These are phyloP conservation scores for Rhizopogon sp. DNA, from an alignment of 768 basidiomycete species.

Conservation along the genomic window DNA sequence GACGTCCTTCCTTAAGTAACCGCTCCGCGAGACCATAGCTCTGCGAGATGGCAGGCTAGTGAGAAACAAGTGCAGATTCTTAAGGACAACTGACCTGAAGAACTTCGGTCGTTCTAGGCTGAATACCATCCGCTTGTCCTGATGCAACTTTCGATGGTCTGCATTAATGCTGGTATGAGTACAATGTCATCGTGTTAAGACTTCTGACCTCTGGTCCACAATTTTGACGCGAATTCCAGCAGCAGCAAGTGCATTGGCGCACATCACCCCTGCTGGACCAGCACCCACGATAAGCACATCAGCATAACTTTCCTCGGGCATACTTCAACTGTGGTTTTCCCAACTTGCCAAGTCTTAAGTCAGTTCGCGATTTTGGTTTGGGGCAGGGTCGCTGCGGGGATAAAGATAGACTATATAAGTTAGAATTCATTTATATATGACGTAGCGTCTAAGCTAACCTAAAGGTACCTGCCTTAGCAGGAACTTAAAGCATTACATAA, in stretches of 20 bases:
- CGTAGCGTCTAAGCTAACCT: no score
- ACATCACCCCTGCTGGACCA: slow-evolving; percentile 61
- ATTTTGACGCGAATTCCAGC: slow-evolving; percentile 42
- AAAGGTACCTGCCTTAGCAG: no score
- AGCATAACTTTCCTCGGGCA: slow-evolving; percentile 24
- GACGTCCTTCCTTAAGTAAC: slow-evolving; percentile 56
- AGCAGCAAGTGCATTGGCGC: slow-evolving; percentile 47
- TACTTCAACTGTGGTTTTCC: not conserved
- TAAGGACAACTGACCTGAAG: slow-evolving; percentile 32
- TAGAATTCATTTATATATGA: no score
- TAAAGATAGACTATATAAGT: no score
- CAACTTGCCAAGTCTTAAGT: no score
- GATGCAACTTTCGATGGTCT: slow-evolving; percentile 38
- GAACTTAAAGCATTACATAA: no score
- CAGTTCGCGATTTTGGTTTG: no score
- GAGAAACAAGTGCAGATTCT: not conserved
- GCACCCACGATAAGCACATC: slow-evolving; percentile 48
- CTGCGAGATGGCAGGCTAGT: slow-evolving; percentile 25
- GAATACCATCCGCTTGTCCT: slow-evolving; percentile 54
- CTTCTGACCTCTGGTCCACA: slow-evolving; percentile 39
- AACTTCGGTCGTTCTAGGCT: slow-evolving; percentile 49
- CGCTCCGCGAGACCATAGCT: slow-evolving; percentile 74
- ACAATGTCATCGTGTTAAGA: not conserved
- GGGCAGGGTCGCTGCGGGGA: no score
- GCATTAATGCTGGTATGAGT: not conserved